Conservation (phyloP, 768 basidiomycete species). For the Boletus fagicola region DNA sequence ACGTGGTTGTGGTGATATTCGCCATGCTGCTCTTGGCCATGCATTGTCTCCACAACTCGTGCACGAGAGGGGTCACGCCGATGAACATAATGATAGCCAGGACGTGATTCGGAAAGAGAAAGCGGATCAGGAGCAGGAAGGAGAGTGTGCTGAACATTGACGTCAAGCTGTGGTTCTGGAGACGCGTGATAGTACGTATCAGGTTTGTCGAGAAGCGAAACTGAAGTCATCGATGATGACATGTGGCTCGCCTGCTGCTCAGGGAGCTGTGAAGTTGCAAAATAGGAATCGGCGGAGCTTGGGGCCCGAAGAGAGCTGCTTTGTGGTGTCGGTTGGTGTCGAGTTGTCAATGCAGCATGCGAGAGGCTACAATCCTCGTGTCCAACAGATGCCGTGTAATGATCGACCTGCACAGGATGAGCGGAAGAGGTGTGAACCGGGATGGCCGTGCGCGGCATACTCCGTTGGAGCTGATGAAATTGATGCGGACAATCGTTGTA, state of each 20-base stretch:
- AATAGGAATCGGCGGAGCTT: conserved; percentile 25
- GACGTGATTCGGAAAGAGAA: conserved; percentile 27
- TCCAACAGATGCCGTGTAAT: conserved; percentile 30
- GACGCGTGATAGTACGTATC: conserved; percentile 29
- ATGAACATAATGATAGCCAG: conserved; percentile 31
- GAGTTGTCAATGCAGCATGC: conserved; percentile 23
- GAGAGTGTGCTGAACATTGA: conserved; percentile 26
- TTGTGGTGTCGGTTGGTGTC: conserved; percentile 21
- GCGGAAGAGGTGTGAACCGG: conserved; percentile 24
- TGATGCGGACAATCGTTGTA: conserved; percentile 30
- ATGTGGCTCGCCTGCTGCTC: conserved; percentile 25
- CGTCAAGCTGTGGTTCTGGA: conserved; percentile 31
- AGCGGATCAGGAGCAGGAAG: conserved; percentile 32
- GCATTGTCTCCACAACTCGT: conserved; percentile 26
- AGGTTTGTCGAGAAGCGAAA: conserved; percentile 25
- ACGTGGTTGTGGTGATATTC: conserved; percentile 29
- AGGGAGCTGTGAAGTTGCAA: conserved; percentile 24
- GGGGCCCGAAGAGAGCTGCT: conserved; percentile 18
- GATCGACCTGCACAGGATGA: conserved; percentile 37
- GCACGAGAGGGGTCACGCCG: conserved; percentile 26
- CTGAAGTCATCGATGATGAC: conserved; percentile 30
- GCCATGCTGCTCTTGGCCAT: conserved; percentile 26
- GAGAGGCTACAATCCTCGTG: conserved; percentile 32
- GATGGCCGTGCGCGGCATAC: conserved; percentile 27
- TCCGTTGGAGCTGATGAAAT: conserved; percentile 34